These are phyloP conservation scores for Primulina tabacum DNA, from an alignment of 257 asterid species.

Conservation along the genomic window DNA sequence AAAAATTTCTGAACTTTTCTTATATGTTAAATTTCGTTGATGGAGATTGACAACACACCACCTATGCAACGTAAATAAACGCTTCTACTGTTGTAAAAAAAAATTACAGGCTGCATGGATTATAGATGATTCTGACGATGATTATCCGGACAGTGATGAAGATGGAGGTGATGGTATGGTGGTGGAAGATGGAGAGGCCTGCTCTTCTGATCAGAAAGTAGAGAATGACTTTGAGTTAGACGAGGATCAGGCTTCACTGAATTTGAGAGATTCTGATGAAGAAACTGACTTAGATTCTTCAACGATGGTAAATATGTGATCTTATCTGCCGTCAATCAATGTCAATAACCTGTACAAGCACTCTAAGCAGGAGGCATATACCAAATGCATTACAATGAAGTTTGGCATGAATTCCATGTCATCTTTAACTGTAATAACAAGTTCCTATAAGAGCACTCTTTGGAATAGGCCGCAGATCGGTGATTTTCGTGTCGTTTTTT, in stretches of 20 bases:
- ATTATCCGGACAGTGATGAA: conserved; percentile 60
- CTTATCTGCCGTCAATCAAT: neutral
- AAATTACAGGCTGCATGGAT: conserved; percentile 93
- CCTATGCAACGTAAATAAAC: conserved; percentile 15
- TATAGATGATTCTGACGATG: conserved; percentile 71
- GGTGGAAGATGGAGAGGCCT: conserved; percentile 60
- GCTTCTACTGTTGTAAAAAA: conserved; percentile 15
- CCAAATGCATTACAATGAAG: neutral
- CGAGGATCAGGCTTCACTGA: conserved; percentile 72
- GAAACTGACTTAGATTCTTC: conserved; percentile 75
- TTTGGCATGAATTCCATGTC: neutral
- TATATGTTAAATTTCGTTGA: neutral
- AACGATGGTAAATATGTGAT: conserved; percentile 68
- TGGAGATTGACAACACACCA: conserved; percentile 3
- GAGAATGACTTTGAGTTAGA: conserved; percentile 57
- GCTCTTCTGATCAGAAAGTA: conserved; percentile 36
- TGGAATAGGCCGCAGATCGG: neutral
- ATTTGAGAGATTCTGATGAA: conserved; percentile 67
- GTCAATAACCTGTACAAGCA: neutral
- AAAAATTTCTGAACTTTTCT: neutral
- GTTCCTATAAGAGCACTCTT: neutral
- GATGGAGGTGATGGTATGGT: conserved; percentile 75
- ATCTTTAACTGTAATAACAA: neutral
- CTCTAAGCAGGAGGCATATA: neutral
- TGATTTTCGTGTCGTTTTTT: neutral